Percentiles rank a stretch among this genome's conserved stretches.
Evolutionary conservation across 1,284 basidiomycete genomes (phyloP).

Genomic region (Moniliella sp.): DNA sequence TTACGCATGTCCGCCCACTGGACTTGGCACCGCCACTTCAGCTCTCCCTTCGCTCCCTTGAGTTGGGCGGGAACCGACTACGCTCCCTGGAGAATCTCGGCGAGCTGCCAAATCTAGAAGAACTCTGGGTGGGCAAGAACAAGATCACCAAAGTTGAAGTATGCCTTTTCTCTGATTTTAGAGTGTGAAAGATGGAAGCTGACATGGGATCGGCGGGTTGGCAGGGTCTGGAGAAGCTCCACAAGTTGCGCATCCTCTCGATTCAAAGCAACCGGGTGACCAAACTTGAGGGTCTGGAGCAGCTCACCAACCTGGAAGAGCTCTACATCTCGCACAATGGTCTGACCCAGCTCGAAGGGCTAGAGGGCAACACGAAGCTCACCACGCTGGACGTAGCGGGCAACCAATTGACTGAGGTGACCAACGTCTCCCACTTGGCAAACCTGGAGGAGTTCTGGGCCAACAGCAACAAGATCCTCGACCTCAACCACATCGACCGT

Average conservation of each 20-base stretch:
- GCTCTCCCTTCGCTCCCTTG: slow-evolving; percentile 54
- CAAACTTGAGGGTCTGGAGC: slow-evolving; percentile 51
- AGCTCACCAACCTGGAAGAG: slow-evolving; percentile 48
- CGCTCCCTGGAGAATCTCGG: slow-evolving; percentile 75
- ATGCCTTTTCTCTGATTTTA: neutral
- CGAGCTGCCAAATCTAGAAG: slow-evolving; percentile 58
- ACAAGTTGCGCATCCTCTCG: slow-evolving; percentile 36
- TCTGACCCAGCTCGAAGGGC: slow-evolving; percentile 57
- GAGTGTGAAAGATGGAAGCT: no score
- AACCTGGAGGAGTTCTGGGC: slow-evolving; percentile 81
- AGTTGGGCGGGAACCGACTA: slow-evolving; percentile 76
- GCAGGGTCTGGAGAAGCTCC: slow-evolving; percentile 6
- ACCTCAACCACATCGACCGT: slow-evolving; percentile 47
- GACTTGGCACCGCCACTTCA: slow-evolving; percentile 45
- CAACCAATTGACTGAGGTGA: slow-evolving; percentile 58
- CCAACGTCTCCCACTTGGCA: slow-evolving; percentile 56
- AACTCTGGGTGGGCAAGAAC: slow-evolving; percentile 76
- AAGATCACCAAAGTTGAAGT: slow-evolving; percentile 18
- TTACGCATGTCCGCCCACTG: slow-evolving; percentile 47
- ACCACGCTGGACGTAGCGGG: slow-evolving; percentile 68
- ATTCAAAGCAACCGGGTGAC: slow-evolving; percentile 85
- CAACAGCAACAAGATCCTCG: slow-evolving; percentile 61
- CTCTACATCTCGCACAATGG: slow-evolving; percentile 89
- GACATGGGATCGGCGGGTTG: no score
- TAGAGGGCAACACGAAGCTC: slow-evolving; percentile 45